These are phyloP conservation scores for Epichloe bromicola DNA, from an alignment of 2,329 filamentous ascomycete species.

Conservation along the genomic window DNA sequence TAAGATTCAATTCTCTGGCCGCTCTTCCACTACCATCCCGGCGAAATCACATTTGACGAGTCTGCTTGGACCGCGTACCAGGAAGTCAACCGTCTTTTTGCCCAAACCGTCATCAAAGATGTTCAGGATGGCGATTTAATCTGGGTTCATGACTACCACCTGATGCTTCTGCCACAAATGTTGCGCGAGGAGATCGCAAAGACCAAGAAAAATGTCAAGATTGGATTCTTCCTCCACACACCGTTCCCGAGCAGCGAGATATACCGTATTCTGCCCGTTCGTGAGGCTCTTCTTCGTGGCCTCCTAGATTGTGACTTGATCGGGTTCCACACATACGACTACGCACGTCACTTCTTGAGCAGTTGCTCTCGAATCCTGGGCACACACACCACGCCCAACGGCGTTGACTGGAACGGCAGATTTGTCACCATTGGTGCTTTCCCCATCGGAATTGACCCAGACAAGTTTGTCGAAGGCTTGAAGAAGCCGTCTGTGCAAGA, in stretches of 20 bases:
- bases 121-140: conserved; percentile 89
- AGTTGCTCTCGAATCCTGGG: conserved; percentile 86
- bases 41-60: conserved; percentile 96
- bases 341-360: conserved; percentile 93
- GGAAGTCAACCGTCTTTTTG: conserved; percentile 86
- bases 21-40: conserved; percentile 95
- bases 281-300: conserved; percentile 75
- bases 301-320: conserved; percentile 89
- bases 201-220: conserved; percentile 82
- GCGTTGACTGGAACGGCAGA: conserved; percentile 79
- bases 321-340: conserved; percentile 98
- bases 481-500: conserved; percentile 77
- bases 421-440: conserved; percentile 89
- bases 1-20: conserved; percentile 95
- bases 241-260: conserved; percentile 96
- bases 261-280: conserved; percentile 86
- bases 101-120: conserved; percentile 72
- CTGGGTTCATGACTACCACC: conserved; percentile 97
- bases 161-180: conserved; percentile 95
- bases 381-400: conserved; percentile 75
- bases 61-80: conserved; percentile 86
- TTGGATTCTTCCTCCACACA: conserved; percentile 96
- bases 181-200: conserved; percentile 76
- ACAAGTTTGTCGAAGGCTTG: conserved; percentile 85
- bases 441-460: conserved; percentile 93